Evolutionary conservation across 2,329 filamentous ascomycete species (phyloP), one percentile per base, ranked within the genome.

Genomic region (Talaromyces funiculosus): DNA sequence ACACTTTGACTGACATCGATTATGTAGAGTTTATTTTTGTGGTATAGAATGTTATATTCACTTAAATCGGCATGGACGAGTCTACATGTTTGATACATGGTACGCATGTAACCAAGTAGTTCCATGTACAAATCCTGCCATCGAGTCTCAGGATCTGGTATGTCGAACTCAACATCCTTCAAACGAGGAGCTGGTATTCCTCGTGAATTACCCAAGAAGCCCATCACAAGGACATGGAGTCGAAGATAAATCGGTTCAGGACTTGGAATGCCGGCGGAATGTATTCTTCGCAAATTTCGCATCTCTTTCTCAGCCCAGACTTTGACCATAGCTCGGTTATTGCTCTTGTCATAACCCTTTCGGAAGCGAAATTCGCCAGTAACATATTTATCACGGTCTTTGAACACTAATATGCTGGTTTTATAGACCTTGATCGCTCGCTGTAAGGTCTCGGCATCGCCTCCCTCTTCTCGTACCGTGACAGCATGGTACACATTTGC

Each of bases 271-370:
- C 90, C 90, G 7, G 92, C 89, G 5, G 85, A 80, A 74, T 95
- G 81, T 64, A 99, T 88, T 60, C 94, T 84, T 66, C 91, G 87
- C 69, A 99, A 77, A 76, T 99, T 99, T 43, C 94, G 86, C 79
- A 95, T 96, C 77, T 99, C 94, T 78, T 99, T 99, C 78, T 99
- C 93, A 0, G 95, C 95, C 94, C 94, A 99, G 24, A 97, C 82
- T 76, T 96, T 96, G 67, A 99, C 93, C 93, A 97, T 97, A 67
- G 93, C 92, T 53, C 92, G 86, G 78, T 92, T 96, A 77, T 92
- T 96, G 66, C 89, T 89, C 80, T 97, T 97, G 77, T 93, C 94
- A 72, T 93, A 94, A 54, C 93, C 93, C 63, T 86, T 83, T 67
- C 90, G 86, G 81, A 99, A 99, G 24, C 94, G 84, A 77, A 92